A percentile compares a stretch with the other conserved stretches of the same genome.
Conservation (phyloP, 495 filamentous ascomycete species). For the Aspergillus baeticus region DNA sequence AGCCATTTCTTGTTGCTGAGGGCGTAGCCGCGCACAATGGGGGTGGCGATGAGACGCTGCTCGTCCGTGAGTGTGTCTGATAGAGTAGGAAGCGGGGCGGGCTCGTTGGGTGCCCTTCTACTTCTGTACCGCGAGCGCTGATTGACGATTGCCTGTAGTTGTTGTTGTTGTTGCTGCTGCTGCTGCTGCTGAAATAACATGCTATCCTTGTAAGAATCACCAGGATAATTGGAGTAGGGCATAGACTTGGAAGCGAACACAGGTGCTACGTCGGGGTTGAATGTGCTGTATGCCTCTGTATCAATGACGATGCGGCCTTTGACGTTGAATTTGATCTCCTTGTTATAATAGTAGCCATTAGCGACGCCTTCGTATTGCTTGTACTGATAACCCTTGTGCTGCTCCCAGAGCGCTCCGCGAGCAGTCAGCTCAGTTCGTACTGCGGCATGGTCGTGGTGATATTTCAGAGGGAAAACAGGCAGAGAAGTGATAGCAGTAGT, state of each 20-base stretch:
- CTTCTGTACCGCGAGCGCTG: too few relatives aligned
- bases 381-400: constrained; percentile 61
- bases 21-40: constrained; percentile 26
- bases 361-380: constrained; percentile 56
- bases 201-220: too few relatives aligned
- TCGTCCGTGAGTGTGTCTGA: constrained; percentile 13
- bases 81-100: too few relatives aligned
- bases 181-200: too few relatives aligned
- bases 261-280: constrained; percentile 33
- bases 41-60: constrained; percentile 17
- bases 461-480: constrained; percentile 54
- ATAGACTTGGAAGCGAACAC: constrained; percentile 12
- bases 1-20: constrained; percentile 42
- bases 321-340: constrained; percentile 46
- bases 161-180: too few relatives aligned
- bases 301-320: constrained; percentile 58
- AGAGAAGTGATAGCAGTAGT: constrained; percentile 56
- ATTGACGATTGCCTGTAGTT: too few relatives aligned
- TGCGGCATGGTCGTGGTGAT: constrained; percentile 41
- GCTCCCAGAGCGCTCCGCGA: constrained; percentile 50
- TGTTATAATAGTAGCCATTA: constrained; percentile 24
- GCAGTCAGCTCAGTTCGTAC: constrained; percentile 34
- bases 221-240: neutral
- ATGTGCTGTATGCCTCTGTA: constrained; percentile 35
- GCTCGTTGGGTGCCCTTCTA: too few relatives aligned